These are phyloP conservation scores for Pseudocercospora fijiensis DNA, from an alignment of 2,329 filamentous ascomycete genomes.

Conservation along the genomic window DNA sequence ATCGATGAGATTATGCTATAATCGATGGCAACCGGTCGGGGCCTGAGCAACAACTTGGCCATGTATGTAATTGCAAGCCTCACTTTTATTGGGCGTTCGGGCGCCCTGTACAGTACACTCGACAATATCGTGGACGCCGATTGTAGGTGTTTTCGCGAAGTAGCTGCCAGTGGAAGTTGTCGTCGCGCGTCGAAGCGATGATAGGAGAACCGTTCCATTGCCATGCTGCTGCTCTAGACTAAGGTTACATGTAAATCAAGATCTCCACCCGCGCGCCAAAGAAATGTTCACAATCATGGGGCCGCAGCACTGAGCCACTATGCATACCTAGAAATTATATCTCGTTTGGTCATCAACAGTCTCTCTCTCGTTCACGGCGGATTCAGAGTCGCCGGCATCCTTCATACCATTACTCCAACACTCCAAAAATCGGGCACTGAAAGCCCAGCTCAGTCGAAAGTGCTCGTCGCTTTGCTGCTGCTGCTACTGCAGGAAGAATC, in stretches of 20 bases:
- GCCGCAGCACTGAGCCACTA: background rate
- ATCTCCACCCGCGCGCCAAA: background rate
- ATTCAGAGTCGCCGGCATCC: background rate
- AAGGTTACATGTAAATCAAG: background rate
- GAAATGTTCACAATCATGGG: background rate
- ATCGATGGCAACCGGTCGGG: too few species aligned
- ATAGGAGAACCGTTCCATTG: background rate
- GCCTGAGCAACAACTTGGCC: too few species aligned
- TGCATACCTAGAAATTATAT: slow-evolving; percentile 4
- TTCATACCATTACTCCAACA: background rate
- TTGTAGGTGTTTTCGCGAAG: background rate
- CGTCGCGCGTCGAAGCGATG: background rate
- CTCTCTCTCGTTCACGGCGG: background rate
- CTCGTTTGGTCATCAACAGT: slow-evolving; percentile 3
- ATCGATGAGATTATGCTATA: too few species aligned
- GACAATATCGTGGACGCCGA: background rate
- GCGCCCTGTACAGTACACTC: background rate
- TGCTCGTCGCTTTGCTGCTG: background rate
- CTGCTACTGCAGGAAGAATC: slow-evolving; percentile 5
- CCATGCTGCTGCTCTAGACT: background rate
- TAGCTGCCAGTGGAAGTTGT: background rate
- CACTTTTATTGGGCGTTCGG: background rate
- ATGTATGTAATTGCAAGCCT: background rate
- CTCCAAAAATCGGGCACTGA: background rate
- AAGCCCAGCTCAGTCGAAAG: background rate